Percentiles rank a stretch among this genome's conserved stretches.
Conservation (phyloP, 2,329 filamentous ascomycete species). For the Neurospora sp. region DNA sequence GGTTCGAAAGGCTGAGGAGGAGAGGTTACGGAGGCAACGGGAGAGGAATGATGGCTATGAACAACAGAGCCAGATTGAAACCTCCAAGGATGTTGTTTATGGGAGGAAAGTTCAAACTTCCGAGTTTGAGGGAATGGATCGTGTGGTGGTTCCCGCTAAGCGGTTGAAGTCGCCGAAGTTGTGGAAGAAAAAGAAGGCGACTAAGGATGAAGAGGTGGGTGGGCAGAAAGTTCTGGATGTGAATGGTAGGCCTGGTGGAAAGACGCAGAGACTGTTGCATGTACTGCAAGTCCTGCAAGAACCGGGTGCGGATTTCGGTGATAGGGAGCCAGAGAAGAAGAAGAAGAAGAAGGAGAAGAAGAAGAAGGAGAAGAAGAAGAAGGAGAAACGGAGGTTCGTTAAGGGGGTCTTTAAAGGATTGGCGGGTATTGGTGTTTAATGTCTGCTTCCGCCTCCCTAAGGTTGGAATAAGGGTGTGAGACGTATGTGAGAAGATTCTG, state of each 20-base stretch:
- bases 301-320: neutral
- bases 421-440: neutral
- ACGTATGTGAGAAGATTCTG: too few species aligned
- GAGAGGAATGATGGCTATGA: neutral
- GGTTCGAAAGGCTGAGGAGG: neutral
- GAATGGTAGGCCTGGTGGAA: too few species aligned
- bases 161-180: neutral
- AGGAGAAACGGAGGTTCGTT: neutral
- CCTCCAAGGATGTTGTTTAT: neutral
- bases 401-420: neutral
- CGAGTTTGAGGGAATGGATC: neutral
- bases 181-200: neutral
- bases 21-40: neutral
- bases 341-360: too few species aligned
- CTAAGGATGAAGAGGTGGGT: neutral
- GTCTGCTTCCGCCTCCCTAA: neutral
- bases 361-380: too few species aligned
- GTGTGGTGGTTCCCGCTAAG: neutral
- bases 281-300: neutral
- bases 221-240: too few species aligned
- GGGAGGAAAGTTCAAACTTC: neutral
- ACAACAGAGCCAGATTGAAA: neutral
- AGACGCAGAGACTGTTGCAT: too few species aligned
- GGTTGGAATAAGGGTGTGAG: neutral
- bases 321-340: neutral